Evolutionary conservation across 306 rosid species (phyloP).

Genomic region (Prunus davidiana): DNA sequence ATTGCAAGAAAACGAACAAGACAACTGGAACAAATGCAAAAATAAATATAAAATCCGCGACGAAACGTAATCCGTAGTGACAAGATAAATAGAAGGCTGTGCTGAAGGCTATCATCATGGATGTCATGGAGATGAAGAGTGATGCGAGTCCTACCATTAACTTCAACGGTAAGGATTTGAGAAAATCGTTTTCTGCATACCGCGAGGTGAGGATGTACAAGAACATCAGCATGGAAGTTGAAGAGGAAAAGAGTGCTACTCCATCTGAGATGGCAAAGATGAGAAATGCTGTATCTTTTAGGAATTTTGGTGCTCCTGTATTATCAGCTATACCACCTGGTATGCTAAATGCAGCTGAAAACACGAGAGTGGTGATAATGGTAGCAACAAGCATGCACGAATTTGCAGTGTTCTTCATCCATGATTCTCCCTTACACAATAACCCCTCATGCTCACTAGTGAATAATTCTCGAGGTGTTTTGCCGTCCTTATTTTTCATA

Average conservation of each 20-base stretch:
- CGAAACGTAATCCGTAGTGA: conserved; percentile 22
- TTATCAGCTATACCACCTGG: conserved; percentile 41
- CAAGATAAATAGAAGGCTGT: conserved; percentile 39
- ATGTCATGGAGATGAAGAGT: conserved; percentile 40
- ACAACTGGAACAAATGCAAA: conserved; percentile 32
- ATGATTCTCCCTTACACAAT: conserved; percentile 32
- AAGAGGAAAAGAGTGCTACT: conserved; percentile 41
- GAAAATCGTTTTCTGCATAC: conserved; percentile 46
- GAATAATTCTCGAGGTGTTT: conserved; percentile 43
- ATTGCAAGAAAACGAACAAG: conserved; percentile 27
- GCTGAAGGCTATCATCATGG: conserved; percentile 47
- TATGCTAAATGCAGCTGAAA: conserved; percentile 42
- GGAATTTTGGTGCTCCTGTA: background rate
- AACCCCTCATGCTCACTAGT: conserved; percentile 25
- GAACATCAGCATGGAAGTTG: conserved; percentile 42
- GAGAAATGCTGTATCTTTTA: background rate
- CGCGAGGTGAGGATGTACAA: conserved; percentile 47
- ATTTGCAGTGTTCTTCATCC: conserved; percentile 53
- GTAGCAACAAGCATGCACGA: conserved; percentile 53
- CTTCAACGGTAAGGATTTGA: conserved; percentile 37
- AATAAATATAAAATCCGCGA: conserved; percentile 21
- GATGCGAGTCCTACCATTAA: conserved; percentile 38
- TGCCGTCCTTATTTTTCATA: conserved; percentile 1
- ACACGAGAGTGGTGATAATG: conserved; percentile 42
- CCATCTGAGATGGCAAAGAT: conserved; percentile 39